Evolutionary conservation across 768 basidiomycete genomes (phyloP).

Genomic region (Lactarius quietus): DNA sequence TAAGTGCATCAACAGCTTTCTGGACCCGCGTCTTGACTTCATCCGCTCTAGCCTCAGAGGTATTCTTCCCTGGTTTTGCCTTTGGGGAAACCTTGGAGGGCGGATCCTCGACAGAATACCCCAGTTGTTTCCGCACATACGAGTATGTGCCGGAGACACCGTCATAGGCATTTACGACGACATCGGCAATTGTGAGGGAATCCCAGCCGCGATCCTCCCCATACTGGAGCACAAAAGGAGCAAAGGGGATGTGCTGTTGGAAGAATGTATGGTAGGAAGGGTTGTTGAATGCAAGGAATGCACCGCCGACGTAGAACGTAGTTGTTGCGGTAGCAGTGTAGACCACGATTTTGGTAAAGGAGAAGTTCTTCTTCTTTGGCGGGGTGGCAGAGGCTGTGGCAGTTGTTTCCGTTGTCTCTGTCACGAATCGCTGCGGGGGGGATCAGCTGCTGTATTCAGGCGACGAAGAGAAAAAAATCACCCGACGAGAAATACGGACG

Average conservation of each 20-base stretch:
- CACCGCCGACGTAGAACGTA: conserved; percentile 80
- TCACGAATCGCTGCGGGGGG: conserved; percentile 53
- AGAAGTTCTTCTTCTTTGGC: conserved; percentile 51
- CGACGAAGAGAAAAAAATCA: conserved; percentile 35
- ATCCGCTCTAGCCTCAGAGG: conserved; percentile 37
- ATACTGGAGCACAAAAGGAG: conserved; percentile 71
- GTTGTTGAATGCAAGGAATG: conserved; percentile 72
- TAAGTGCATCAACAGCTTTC: conserved; percentile 43
- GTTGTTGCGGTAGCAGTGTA: conserved; percentile 64
- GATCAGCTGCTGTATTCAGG: conserved; percentile 6
- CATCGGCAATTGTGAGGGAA: conserved; percentile 58
- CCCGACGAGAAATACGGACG: conserved; percentile 56
- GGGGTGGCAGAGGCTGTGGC: conserved; percentile 34
- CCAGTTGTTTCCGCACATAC: conserved; percentile 50
- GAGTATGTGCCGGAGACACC: conserved; percentile 47
- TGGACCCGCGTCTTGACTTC: conserved; percentile 46
- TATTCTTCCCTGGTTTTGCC: conserved; percentile 2
- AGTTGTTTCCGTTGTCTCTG: conserved; percentile 38
- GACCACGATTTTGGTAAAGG: conserved; percentile 60
- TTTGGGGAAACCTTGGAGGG: conserved; percentile 5
- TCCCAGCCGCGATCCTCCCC: conserved; percentile 82
- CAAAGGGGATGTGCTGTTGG: conserved; percentile 74
- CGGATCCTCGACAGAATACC: conserved; percentile 32
- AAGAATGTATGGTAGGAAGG: conserved; percentile 85
- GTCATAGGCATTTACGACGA: conserved; percentile 51